These are phyloP conservation scores for Linaria vulgaris DNA, from an alignment of 257 asterid genomes.

Conservation along the genomic window DNA sequence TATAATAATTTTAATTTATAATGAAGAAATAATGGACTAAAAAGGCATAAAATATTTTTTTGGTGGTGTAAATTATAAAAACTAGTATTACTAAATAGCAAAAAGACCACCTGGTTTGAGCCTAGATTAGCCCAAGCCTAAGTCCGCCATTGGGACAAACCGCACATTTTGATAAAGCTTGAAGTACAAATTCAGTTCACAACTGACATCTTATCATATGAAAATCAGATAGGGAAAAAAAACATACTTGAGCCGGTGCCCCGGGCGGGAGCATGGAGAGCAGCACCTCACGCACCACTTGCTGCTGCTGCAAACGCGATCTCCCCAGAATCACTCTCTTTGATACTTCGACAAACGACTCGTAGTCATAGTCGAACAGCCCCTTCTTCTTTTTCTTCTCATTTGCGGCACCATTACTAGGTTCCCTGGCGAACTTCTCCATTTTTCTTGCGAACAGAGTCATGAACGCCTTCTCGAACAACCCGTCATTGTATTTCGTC, in stretches of 20 bases:
- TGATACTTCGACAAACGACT: constrained; percentile 76
- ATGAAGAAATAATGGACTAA: too few relatives aligned
- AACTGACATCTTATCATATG: not conserved
- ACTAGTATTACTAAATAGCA: too few relatives aligned
- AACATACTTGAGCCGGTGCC: constrained; percentile 83
- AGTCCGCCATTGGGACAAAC: too few relatives aligned
- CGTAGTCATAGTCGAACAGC: constrained; percentile 71
- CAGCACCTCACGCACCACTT: constrained; percentile 79
- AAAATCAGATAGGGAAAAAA: not conserved
- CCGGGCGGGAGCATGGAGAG: constrained; percentile 96
- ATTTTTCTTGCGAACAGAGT: constrained; percentile 76
- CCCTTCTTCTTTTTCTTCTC: constrained; percentile 42
- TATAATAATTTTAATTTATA: too few relatives aligned
- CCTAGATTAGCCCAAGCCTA: too few relatives aligned
- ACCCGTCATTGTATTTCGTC: constrained; percentile 82
- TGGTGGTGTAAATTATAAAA: too few relatives aligned
- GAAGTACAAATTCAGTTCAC: too few relatives aligned
- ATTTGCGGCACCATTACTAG: not conserved
- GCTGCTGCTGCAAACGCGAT: constrained; percentile 70
- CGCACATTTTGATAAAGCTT: too few relatives aligned
- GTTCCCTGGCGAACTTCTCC: constrained; percentile 64
- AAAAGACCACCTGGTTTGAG: too few relatives aligned
- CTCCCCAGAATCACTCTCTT: constrained; percentile 75
- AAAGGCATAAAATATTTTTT: too few relatives aligned
- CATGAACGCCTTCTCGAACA: constrained; percentile 79